Conservation (phyloP, 768 basidiomycete genomes). For the Tremella yokohamensis region DNA sequence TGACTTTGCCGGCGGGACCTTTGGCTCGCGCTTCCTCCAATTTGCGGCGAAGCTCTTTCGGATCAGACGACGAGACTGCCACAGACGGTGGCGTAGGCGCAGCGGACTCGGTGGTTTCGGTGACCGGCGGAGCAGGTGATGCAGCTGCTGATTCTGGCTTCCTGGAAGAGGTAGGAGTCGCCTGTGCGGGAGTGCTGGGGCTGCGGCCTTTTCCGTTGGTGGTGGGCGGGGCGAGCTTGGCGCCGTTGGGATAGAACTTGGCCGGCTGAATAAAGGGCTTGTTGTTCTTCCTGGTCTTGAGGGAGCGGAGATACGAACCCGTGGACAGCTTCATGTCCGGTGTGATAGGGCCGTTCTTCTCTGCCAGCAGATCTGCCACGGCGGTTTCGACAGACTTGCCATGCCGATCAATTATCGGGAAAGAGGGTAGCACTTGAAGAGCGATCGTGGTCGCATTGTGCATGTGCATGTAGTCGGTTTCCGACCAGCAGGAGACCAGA, state of each 20-base stretch:
- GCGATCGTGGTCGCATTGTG: constrained; percentile 94
- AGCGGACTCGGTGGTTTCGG: not conserved
- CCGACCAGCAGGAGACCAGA: constrained; percentile 73
- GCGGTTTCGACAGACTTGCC: constrained; percentile 25
- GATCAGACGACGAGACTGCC: constrained; percentile 12
- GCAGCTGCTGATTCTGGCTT: not conserved
- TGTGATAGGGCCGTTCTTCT: constrained; percentile 15
- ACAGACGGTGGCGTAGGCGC: not conserved
- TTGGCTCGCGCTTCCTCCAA: constrained; percentile 10
- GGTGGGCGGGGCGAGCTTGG: not conserved
- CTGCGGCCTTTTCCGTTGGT: not conserved
- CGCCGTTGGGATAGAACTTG: constrained; percentile 22
- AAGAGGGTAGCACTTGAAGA: constrained; percentile 83
- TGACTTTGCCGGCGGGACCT: constrained; percentile 6
- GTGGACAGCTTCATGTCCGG: constrained; percentile 23
- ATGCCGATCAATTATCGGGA: constrained; percentile 66
- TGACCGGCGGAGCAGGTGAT: not conserved
- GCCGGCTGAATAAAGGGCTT: constrained; percentile 28
- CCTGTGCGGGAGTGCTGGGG: not conserved
- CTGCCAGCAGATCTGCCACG: not conserved
- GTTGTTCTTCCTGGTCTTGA: constrained; percentile 28
- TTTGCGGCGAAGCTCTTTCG: constrained; percentile 12
- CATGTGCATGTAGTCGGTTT: constrained; percentile 92
- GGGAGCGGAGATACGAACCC: constrained; percentile 6
- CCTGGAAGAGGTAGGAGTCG: not conserved